phyloP scores from a whole-genome alignment of 2,329 filamentous ascomycete genomes.

The Cytospora piceicola region DNA sequence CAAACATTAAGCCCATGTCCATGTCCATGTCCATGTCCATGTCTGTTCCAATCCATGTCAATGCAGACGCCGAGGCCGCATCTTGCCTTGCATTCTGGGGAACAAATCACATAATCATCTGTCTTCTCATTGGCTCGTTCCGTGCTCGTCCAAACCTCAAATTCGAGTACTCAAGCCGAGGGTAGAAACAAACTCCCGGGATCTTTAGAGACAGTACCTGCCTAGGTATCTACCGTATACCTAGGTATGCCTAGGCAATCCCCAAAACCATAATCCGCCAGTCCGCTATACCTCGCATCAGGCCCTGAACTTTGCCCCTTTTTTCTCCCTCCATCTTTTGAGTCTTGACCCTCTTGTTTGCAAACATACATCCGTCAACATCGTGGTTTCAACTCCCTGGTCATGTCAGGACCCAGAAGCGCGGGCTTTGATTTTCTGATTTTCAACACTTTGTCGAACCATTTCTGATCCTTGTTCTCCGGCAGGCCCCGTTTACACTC shows the following conservation, averaged over 20 bases:
- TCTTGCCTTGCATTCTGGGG: neutral
- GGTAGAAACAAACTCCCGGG: neutral
- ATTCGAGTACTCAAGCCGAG: neutral
- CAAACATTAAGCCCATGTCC: neutral
- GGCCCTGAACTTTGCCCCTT: neutral
- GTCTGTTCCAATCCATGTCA: too few relatives aligned
- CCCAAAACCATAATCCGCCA: too few relatives aligned
- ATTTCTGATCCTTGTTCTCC: neutral
- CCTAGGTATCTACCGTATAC: too few relatives aligned
- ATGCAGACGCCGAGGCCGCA: neutral
- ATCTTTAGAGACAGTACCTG: too few relatives aligned
- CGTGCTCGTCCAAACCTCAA: neutral
- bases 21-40: neutral
- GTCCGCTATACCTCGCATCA: neutral
- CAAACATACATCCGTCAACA: neutral
- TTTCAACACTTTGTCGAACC: neutral
- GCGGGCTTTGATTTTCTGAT: neutral
- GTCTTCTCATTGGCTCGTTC: neutral
- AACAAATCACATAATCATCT: neutral
- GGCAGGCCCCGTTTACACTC: neutral
- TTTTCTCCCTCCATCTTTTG: neutral
- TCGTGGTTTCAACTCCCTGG: neutral
- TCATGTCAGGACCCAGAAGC: neutral
- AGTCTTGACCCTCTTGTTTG: too few relatives aligned
- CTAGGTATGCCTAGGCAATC: too few relatives aligned